phyloP scores from a whole-genome alignment of 345 rosid genomes.

The Pugionium cornutum region DNA sequence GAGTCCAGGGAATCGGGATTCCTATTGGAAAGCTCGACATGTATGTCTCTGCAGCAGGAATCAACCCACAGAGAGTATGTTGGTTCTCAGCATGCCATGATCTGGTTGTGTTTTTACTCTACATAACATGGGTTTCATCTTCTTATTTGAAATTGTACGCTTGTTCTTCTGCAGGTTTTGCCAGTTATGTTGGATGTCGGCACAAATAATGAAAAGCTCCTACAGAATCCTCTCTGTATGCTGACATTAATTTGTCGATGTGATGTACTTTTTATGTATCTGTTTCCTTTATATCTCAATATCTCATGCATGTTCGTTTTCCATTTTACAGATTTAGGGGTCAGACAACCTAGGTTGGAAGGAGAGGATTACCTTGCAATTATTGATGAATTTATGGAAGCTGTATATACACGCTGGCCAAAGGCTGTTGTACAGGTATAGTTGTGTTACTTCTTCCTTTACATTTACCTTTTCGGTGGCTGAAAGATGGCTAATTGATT shows the following conservation, averaged over 20 bases:
- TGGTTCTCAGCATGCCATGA: neutral
- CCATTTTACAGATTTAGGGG: conserved; percentile 70
- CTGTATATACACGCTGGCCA: conserved; percentile 88
- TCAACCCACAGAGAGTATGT: conserved; percentile 89
- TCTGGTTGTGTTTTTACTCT: neutral
- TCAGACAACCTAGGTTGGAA: conserved; percentile 84
- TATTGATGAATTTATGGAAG: conserved; percentile 95
- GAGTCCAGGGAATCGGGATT: conserved; percentile 97
- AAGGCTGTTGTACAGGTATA: conserved; percentile 92
- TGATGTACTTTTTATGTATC: conserved; percentile 24
- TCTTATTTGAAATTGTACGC: conserved; percentile 19
- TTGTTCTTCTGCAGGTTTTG: conserved; percentile 58
- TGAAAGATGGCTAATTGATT: conserved; percentile 38
- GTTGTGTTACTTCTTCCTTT: conserved; percentile 28
- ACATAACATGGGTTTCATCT: neutral
- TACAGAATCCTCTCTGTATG: conserved; percentile 88
- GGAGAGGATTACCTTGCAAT: conserved; percentile 81
- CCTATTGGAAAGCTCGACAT: conserved; percentile 98
- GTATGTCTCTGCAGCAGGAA: conserved; percentile 97
- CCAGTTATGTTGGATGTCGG: conserved; percentile 98
- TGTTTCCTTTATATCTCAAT: conserved; percentile 8
- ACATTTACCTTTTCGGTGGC: conserved; percentile 22
- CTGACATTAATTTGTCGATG: conserved; percentile 22
- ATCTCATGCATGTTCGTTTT: conserved; percentile 14
- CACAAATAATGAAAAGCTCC: conserved; percentile 86